Evolutionary conservation across 1,284 basidiomycete species (phyloP), one percentile per base, ranked within the genome.

Genomic region (Cutaneotrichosporon sp.): DNA sequence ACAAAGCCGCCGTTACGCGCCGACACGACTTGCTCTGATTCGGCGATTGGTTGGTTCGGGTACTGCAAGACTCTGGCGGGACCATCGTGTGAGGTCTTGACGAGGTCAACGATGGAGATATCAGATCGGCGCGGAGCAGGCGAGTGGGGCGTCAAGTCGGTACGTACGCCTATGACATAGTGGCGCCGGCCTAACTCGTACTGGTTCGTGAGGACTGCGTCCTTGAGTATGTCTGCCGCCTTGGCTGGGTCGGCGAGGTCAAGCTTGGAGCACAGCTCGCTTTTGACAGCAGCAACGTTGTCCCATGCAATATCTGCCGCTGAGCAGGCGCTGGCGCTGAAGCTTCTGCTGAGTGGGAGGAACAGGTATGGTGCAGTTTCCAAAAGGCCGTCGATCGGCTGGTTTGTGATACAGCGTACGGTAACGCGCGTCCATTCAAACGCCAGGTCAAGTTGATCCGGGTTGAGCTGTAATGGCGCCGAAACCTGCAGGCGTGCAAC

Each of bases 231-330:
- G 10, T 36, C 18, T 8, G 12, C 40, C 0, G 68, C 38, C 5
- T 57, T 33, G 15, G 56, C 50, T 7, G 55, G 9, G 18, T 62
- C 34, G 40, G 65, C 50, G 3, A 62, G 54, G 8, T 51, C 39
- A 21, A 22, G 44, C 43, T 20, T 13, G 8, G 33, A 44, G 2
- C n/a, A 7, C 34, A 59, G 13, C 3, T 54, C 54, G 2, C 54
- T 56, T 4, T 58, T 56, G 12, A 55, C 42, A 4, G 38, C 37
- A 1, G 39, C 26, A 7, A 73, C 53, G 21, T 71, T 65, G 12
- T 61, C 54, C 71, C 71, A 73, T 10, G 59, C 62, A n/a, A 73
- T 58, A 44, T 65, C 61, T 20, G 1, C 30, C 37, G 12, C 21
- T 4, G 20, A 38, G 38, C 20, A 42, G 15, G 14, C 14, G 38